These are phyloP conservation scores for Cylindrotheca closterium DNA, from an alignment of 108 stramenopile species.

Conservation along the genomic window DNA sequence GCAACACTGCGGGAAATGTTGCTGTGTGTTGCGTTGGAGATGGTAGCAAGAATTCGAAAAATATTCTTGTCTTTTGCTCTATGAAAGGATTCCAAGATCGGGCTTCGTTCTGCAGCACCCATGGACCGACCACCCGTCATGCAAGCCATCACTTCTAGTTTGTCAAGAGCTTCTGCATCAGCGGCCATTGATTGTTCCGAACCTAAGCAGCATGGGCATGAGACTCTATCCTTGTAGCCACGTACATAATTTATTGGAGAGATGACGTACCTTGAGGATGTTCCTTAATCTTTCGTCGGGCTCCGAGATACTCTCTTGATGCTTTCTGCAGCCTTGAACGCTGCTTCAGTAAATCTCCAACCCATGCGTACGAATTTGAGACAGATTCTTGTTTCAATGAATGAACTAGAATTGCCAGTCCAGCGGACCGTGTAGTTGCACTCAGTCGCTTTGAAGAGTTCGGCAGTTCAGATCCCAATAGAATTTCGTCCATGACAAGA, in stretches of 20 bases:
- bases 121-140: conserved; percentile 24
- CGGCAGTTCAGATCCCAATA: conserved; percentile 30
- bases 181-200: conserved; percentile 66
- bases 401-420: conserved; percentile 71
- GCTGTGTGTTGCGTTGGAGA: conserved; percentile 63
- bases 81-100: conserved; percentile 68
- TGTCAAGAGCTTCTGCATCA: conserved; percentile 72
- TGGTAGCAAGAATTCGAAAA: conserved; percentile 74
- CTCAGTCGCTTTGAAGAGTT: conserved; percentile 29
- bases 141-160: conserved; percentile 52
- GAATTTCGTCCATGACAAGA: conserved; percentile 43
- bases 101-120: conserved; percentile 32
- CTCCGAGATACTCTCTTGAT: conserved; percentile 59
- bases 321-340: conserved; percentile 57
- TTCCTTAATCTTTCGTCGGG: conserved; percentile 42
- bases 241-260: too few relatives aligned
- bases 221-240: background rate
- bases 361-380: conserved; percentile 56
- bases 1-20: conserved; percentile 59
- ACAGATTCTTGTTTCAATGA: conserved; percentile 38
- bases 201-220: conserved; percentile 14
- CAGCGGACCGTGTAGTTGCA: conserved; percentile 72
- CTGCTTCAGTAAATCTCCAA: conserved; percentile 47
- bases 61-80: conserved; percentile 77
- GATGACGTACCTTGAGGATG: conserved; percentile 32